These are phyloP conservation scores for Gossypium ekmanianum DNA, from an alignment of 345 rosid genomes.

Conservation along the genomic window DNA sequence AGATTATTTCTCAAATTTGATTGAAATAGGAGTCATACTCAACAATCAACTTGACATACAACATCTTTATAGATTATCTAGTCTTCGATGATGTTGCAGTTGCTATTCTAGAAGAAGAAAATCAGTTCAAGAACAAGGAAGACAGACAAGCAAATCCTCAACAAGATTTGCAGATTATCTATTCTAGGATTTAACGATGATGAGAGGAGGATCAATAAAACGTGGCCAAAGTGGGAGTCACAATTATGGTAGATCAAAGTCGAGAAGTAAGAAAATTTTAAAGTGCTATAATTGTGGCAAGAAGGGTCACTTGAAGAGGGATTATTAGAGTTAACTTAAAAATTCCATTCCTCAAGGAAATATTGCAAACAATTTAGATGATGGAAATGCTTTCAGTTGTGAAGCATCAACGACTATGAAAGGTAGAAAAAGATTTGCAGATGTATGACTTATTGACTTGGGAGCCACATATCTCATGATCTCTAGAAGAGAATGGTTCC, in stretches of 20 bases:
- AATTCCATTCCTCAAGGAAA: no score
- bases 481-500: not conserved
- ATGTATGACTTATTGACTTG: not conserved
- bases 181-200: not conserved
- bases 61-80: not conserved
- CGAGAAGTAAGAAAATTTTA: no score
- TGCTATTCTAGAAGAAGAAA: not conserved
- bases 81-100: not conserved
- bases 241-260: no score
- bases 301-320: not conserved
- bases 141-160: not conserved
- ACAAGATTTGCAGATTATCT: not conserved
- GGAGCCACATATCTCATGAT: not conserved
- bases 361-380: not conserved
- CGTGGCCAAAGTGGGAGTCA: no score
- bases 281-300: not conserved
- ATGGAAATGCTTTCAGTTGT: not conserved
- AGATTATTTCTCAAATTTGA: no score
- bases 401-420: not conserved
- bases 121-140: not conserved
- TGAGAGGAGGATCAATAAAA: not conserved
- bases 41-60: not conserved
- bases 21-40: no score
- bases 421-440: not conserved
- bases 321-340: no score